Evolutionary conservation across 495 filamentous ascomycete species (phyloP), one percentile per base, ranked within the genome.

Genomic region (Penicillium chermesinum): DNA sequence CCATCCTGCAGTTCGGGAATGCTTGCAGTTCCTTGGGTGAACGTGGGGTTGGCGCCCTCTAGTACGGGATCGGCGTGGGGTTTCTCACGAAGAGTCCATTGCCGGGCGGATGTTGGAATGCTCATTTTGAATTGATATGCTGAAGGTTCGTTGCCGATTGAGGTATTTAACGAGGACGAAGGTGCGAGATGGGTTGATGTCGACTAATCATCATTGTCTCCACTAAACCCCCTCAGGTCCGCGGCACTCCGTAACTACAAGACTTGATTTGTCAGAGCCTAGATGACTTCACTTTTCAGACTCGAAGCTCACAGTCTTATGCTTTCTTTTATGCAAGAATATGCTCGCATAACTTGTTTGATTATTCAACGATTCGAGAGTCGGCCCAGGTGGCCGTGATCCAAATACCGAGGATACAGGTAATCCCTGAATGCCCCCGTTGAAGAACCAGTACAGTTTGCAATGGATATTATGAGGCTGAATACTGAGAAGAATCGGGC

Each of bases 1-100:
- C 41, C 41, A 16, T 50, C 48, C 19, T 40, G 18, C 4, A 50
- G 41, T 8, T 21, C 15, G 16, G 41, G 41, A 30, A 44, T 34
- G 18, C 32, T 30, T 8, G 41, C 15, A 9, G 25, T 32, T 10
- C 18, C 25, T 7, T 32, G 22, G 9, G 13, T 33, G 13, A 44
- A 44, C 3, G 41, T 44, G 7, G 41, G n/a, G 1, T 34, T 44
- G n/a, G 32, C 41, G 13, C 41, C 41, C 3, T 16, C 27, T n/a
- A 44, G 25, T 0, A 44, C 41, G 17, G 41, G 25, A 13, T 44
- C 25, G 2, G 7, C 13, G 14, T 44, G 33, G 5, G 41, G 41
- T 27, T 44, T 44, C 13, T 44, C 41, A 8, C 15, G 25, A 19
- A 44, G 41, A 0, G 33, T 18, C 41, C 41, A 34, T n/a, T 16